phyloP scores from a whole-genome alignment of 148 eudicot genomes.

The Camellia sinensis region DNA sequence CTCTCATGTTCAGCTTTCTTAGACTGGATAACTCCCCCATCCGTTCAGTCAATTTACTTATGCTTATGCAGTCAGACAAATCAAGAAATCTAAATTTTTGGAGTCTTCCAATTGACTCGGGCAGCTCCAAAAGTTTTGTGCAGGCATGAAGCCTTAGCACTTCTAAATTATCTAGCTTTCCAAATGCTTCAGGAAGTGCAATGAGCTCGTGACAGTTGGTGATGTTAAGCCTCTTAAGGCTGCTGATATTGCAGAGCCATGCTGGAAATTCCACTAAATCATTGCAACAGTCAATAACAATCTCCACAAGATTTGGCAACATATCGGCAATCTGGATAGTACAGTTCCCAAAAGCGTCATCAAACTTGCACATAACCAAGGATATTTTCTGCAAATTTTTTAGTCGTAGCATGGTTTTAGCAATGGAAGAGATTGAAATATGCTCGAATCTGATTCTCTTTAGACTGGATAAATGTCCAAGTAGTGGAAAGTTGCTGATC shows the following conservation, averaged over 20 bases:
- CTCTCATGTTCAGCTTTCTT: conserved; percentile 18
- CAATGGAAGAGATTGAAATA: conserved; percentile 8
- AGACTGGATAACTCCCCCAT: conserved; percentile 18
- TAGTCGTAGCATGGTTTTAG: background rate
- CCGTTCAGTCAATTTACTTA: conserved; percentile 13
- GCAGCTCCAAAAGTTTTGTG: conserved; percentile 18
- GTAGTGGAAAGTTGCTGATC: background rate
- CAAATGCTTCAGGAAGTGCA: conserved; percentile 16
- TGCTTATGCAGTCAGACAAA: conserved; percentile 22
- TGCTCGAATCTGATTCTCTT: conserved; percentile 23
- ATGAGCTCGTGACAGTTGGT: conserved; percentile 21
- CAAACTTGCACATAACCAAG: conserved; percentile 21
- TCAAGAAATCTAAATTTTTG: conserved; percentile 13
- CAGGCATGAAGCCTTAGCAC: conserved; percentile 22
- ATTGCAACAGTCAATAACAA: conserved; percentile 22
- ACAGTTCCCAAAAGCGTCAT: conserved; percentile 15
- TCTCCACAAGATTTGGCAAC: conserved; percentile 19
- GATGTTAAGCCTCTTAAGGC: conserved; percentile 21
- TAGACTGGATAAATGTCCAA: conserved; percentile 18
- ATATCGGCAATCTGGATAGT: background rate
- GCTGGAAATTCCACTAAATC: conserved; percentile 20
- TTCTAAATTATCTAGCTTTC: conserved; percentile 15
- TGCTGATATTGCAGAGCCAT: conserved; percentile 6
- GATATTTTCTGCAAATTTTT: conserved; percentile 23
- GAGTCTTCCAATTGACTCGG: conserved; percentile 23